Conservation (phyloP, 169 alveolate species). For the Eimeria brunetti region DNA sequence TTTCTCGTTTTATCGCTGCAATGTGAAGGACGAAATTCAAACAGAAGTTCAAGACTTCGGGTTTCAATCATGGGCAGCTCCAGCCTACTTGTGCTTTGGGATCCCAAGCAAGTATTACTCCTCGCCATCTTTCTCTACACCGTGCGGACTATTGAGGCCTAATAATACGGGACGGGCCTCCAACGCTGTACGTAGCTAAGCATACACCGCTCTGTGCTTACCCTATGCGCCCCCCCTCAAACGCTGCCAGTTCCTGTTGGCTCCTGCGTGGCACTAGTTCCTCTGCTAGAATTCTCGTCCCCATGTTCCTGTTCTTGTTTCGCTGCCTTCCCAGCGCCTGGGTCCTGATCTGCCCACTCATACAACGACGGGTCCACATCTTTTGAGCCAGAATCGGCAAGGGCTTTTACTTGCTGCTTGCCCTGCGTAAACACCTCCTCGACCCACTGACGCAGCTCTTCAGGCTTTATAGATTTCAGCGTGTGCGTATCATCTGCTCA, state of each 20-base stretch:
- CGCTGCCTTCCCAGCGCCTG: slow-evolving; percentile 29
- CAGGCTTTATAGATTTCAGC: slow-evolving; percentile 75
- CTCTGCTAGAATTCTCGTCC: slow-evolving; percentile 35
- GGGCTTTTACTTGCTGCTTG: slow-evolving; percentile 53
- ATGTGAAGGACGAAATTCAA: not conserved
- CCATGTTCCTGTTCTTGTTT: slow-evolving; percentile 8
- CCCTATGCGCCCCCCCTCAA: not conserved
- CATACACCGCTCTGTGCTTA: not conserved
- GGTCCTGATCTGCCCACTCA: slow-evolving; percentile 57
- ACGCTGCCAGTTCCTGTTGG: slow-evolving; percentile 49
- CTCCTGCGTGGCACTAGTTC: slow-evolving; percentile 59
- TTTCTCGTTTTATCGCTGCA: not conserved
- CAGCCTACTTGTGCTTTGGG: not conserved
- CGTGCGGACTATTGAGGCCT: not conserved
- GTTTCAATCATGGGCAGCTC: not conserved
- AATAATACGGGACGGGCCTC: too few relatives aligned
- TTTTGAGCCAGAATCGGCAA: slow-evolving; percentile 77
- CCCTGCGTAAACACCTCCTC: slow-evolving; percentile 79
- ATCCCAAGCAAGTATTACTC: not conserved
- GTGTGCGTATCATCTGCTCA: slow-evolving; percentile 75
- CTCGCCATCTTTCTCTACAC: not conserved
- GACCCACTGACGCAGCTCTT: slow-evolving; percentile 80
- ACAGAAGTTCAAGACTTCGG: not conserved
- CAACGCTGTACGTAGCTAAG: not conserved
- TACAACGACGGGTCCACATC: slow-evolving; percentile 78